Percentiles rank a stretch among this genome's conserved stretches.
These are phyloP conservation scores for Alternaria solani DNA, from an alignment of 2,329 filamentous ascomycete species.

Conservation along the genomic window DNA sequence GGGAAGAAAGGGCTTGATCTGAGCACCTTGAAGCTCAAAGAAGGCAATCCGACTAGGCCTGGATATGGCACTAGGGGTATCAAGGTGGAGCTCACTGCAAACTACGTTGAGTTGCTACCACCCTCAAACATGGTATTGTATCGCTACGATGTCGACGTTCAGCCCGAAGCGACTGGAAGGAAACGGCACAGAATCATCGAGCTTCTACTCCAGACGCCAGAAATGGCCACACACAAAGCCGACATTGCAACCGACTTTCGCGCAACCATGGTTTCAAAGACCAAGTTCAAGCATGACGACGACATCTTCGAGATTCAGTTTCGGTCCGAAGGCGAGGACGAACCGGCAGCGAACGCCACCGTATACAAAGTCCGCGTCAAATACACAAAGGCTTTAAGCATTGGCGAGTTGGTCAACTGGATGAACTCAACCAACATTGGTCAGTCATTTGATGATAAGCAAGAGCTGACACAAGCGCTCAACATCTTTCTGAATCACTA, in stretches of 20 bases:
- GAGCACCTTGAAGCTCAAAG: conserved; percentile 11
- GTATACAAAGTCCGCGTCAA: conserved; percentile 27
- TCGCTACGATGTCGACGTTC: conserved; percentile 20
- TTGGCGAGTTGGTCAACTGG: conserved; percentile 56
- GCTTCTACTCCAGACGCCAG: conserved; percentile 24
- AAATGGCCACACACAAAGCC: conserved; percentile 13
- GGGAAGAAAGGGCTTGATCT: conserved; percentile 23
- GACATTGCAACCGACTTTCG: conserved; percentile 34
- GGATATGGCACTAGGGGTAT: conserved; percentile 26
- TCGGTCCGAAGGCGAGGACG: conserved; percentile 33
- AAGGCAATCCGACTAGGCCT: conserved; percentile 21
- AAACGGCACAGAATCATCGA: conserved; percentile 24
- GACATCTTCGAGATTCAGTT: conserved; percentile 24
- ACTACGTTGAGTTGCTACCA: conserved; percentile 31
- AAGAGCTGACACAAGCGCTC: conserved; percentile 62
- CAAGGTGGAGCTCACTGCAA: conserved; percentile 26
- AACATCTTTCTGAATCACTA: conserved; percentile 65
- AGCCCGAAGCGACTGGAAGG: conserved; percentile 21
- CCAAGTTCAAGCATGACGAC: conserved; percentile 24
- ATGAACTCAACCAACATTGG: conserved; percentile 53
- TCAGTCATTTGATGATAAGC: conserved; percentile 52
- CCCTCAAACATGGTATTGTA: conserved; percentile 22
- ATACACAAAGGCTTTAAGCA: conserved; percentile 23
- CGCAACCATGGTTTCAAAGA: conserved; percentile 31
- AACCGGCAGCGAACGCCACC: conserved; percentile 10